Evolutionary conservation across 1,284 basidiomycete species (phyloP).

Genomic region (Cutaneotrichosporon mucoides): DNA sequence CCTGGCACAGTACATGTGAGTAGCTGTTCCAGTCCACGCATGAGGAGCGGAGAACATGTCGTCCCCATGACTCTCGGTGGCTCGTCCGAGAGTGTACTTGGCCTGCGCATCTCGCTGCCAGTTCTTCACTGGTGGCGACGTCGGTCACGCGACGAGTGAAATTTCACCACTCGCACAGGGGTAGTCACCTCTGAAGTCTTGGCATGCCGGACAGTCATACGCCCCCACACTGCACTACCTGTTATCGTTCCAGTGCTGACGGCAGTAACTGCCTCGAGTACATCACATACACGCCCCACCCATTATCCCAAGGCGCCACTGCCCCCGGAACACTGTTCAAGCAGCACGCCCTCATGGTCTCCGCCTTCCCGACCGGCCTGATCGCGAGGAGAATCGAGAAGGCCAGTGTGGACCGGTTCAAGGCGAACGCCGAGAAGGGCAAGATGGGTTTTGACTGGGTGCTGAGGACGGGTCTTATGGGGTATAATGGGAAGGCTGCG

Average conservation of each 20-base stretch:
- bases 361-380: slow-evolving; percentile 66
- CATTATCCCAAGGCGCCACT: slow-evolving; percentile 5
- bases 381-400: slow-evolving; percentile 74
- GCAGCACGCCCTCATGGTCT: slow-evolving; percentile 40
- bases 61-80: too few relatives aligned
- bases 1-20: slow-evolving; percentile 62
- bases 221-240: background rate
- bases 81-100: background rate
- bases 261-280: slow-evolving; percentile 60
- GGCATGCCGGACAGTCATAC: too few relatives aligned
- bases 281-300: slow-evolving; percentile 75
- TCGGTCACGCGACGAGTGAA: background rate
- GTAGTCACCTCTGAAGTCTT: background rate
- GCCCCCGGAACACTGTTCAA: slow-evolving; percentile 32
- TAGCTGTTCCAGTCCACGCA: background rate
- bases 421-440: slow-evolving; percentile 79
- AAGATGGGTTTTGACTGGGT: slow-evolving; percentile 84
- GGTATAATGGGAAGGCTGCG: background rate
- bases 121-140: too few relatives aligned
- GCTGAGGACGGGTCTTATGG: slow-evolving; percentile 41
- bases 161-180: background rate
- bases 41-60: too few relatives aligned
- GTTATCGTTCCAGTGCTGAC: background rate
- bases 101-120: too few relatives aligned
- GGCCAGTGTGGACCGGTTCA: slow-evolving; percentile 78